Evolutionary conservation across 2,329 filamentous ascomycete species (phyloP), one percentile per base, ranked within the genome.

Genomic region (Fusarium staphyleae): DNA sequence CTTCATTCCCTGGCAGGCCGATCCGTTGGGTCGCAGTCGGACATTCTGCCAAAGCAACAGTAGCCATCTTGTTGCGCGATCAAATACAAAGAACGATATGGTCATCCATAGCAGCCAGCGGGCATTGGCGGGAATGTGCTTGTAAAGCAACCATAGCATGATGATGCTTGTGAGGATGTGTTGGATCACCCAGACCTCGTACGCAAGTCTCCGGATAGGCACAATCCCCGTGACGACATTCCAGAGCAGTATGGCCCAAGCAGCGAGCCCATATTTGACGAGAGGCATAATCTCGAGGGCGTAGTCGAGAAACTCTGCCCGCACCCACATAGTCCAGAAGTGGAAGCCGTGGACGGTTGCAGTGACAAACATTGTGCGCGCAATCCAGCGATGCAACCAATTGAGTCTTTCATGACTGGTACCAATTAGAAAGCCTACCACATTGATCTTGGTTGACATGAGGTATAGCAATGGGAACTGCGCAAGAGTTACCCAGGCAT

Each of bases 381-480:
- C 86, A 9, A 87, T 83, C 87, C 88, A 91, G 55, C 88, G 81
- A 65, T 91, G 88, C 45, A 90, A 72, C 87, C 87, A 90, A 69
- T 89, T 90, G 52, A 90, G 75, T 8, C 85, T 80, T 72, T 90
- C 87, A 65, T 90, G 85, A 55, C 86, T 85, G 9, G 81, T 79
- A 10, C 87, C 87, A 4, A 81, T 78, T 18, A 90, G 72, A 46
- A 79, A 75, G 1, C 83, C 86, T n/a, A 90, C 73, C 15, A 84
- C 65, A 57, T 78, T 86, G 55, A 80, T 77, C 66, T 87, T 86
- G 57, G 81, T 81, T 19, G 83, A 79, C 12, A 89, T 77, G 3
- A 89, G 75, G 63, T 85, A 87, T 9, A 88, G 74, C 15, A 89
- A 74, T 0, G 86, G 86, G 34, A 89, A 78, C 69, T 89, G 87